Evolutionary conservation across 768 basidiomycete genomes (phyloP).

Genomic region (Leccinellum rugosiceps): DNA sequence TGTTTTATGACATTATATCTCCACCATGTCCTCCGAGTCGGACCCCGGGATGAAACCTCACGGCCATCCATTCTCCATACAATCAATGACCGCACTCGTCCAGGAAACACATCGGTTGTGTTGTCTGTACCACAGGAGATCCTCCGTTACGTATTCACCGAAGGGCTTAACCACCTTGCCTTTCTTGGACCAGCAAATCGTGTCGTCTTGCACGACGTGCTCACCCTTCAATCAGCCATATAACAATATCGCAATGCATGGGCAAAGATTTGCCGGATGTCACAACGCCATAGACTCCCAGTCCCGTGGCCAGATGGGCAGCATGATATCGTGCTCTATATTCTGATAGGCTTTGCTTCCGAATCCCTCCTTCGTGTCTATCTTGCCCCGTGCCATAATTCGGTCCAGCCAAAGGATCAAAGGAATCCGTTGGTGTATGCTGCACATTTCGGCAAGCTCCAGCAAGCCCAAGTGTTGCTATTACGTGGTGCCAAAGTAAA

Average conservation of each 20-base stretch:
- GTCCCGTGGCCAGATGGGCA: neutral
- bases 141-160: slow-evolving; percentile 1
- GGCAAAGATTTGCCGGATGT: neutral
- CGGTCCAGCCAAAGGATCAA: neutral
- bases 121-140: neutral
- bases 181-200: neutral
- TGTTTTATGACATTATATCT: slow-evolving; percentile 3
- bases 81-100: neutral
- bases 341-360: slow-evolving; percentile 7
- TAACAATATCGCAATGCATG: neutral
- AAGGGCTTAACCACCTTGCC: slow-evolving; percentile 6
- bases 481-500: slow-evolving; percentile 2
- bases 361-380: slow-evolving; percentile 1
- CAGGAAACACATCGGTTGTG: neutral
- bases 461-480: slow-evolving; percentile 1
- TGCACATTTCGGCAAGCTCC: slow-evolving; percentile 4
- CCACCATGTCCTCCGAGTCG: neutral
- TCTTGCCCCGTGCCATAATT: neutral
- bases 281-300: neutral
- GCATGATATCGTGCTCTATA: slow-evolving; percentile 7
- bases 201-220: slow-evolving; percentile 2
- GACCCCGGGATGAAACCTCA: neutral
- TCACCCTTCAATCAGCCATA: neutral
- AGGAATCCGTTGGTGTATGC: slow-evolving; percentile 13
- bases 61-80: neutral